phyloP scores from a whole-genome alignment of 2,329 filamentous ascomycete genomes.

The Monosporascus sp. region DNA sequence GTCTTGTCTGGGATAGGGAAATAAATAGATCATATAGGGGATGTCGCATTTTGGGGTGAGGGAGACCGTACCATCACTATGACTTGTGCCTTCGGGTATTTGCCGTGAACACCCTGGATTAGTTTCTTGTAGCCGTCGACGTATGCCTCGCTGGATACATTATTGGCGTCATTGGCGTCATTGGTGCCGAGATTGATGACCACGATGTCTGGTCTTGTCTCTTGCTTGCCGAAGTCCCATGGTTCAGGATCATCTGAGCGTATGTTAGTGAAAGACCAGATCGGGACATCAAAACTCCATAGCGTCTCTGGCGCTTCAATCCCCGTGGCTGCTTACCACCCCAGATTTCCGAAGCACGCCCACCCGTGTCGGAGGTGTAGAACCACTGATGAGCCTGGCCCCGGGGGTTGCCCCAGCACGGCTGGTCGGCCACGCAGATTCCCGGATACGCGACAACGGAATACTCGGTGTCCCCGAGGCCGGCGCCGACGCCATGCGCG shows the following conservation, averaged over 20 bases:
- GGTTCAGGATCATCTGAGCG: slow-evolving; percentile 33
- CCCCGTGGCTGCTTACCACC: slow-evolving; percentile 27
- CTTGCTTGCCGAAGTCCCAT: slow-evolving; percentile 38
- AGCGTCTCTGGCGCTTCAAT: background rate
- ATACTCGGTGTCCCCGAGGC: slow-evolving; percentile 54
- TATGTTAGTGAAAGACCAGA: background rate
- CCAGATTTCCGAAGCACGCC: slow-evolving; percentile 38
- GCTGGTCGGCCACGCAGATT: slow-evolving; percentile 49
- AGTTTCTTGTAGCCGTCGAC: slow-evolving; percentile 37
- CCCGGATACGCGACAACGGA: slow-evolving; percentile 53
- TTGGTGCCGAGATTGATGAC: slow-evolving; percentile 44
- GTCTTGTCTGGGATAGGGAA: background rate
- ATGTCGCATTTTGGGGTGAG: too few species aligned
- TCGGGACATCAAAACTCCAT: too few species aligned
- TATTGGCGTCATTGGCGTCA: slow-evolving; percentile 37
- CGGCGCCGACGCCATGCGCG: slow-evolving; percentile 48
- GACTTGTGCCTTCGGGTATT: slow-evolving; percentile 40
- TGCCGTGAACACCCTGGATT: slow-evolving; percentile 40
- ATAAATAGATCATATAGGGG: background rate
- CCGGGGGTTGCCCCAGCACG: slow-evolving; percentile 47
- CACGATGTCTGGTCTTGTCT: slow-evolving; percentile 36
- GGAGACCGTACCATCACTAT: slow-evolving; percentile 33
- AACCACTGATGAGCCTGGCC: slow-evolving; percentile 53
- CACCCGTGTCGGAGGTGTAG: slow-evolving; percentile 48
- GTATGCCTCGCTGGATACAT: slow-evolving; percentile 32